Evolutionary conservation across 768 basidiomycete species (phyloP), one percentile per base, ranked within the genome.

Genomic region (Flagelloscypha sp.): DNA sequence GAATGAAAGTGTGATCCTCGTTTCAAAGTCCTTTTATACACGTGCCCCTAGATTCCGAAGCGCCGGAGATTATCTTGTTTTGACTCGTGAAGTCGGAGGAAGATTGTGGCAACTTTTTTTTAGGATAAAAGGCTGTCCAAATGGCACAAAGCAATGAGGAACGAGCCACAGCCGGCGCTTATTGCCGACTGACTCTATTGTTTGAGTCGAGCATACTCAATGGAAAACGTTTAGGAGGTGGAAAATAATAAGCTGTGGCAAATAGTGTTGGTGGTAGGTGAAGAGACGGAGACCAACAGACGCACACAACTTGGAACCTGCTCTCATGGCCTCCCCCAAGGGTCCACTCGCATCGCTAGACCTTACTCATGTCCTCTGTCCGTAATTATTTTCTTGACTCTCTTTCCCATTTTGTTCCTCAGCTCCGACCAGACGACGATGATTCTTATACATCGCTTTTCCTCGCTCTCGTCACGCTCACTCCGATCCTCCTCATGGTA

Each of bases 401-500:
- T 33, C 24, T 9, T 35, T n/a, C 15, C 23, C 28, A 20, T 38
- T 2, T 24, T 16, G 27, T 22, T 29, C 19, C 46, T 39, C 38
- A 38, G 20, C 17, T 27, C 30, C 10, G 5, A 27, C 20, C 40
- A 84, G 81, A 84, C 46, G 70, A 84, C 53, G 70, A 74, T 33
- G 63, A 65, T 20, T 83, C 81, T 4, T 44, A 64, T 6, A 53
- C 74, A 31, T 79, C 79, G 0, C 49, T 79, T 17, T 61, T 53
- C 6, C 54, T 83, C 35, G 81, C 81, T 18, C 54, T 84, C 28
- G 55, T 83, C 35, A 81, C 81, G 1, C 58, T 84, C 18, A 79
- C 68, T 40, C 81, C 81, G 7, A 79, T 84, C 37, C 63, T 83
- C 13, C 66, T 84, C 37, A 83, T 83, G 80, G 81, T 81, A 50